Evolutionary conservation across 2,329 filamentous ascomycete species (phyloP), one percentile per base, ranked within the genome.

Genomic region (Neonectria sp.): DNA sequence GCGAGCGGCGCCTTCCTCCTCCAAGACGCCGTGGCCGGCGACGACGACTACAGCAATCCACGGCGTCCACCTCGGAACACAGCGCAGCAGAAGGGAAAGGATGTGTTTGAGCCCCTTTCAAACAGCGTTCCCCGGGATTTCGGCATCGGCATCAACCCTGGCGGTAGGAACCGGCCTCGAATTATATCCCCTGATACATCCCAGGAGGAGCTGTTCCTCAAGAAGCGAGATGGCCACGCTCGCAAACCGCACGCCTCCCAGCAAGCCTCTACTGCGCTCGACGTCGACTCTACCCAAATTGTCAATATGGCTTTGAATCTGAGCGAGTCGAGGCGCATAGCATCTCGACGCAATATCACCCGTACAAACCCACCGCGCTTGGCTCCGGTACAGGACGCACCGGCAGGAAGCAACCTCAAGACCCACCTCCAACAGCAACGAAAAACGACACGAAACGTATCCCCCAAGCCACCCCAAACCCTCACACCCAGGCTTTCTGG

Each of bases 261-360:
- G 29, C 68, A 69, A 17, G 66, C 59, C 27, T 58, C 67, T 7
- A 55, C 77, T 15, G 73, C 79, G 6, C 78, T 93, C 24, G 90
- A 94, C 74, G 86, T 92, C 67, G 95, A 98, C 76, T 92, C 95
- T 8, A 90, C 92, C 4, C 93, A 97, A 79, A 97, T 98, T 70
- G 94, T 98, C 48, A 95, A 95, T 76, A 93, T 98, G 88, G 95
- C 95, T 2, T 82, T 98, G 73, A 96, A 92, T 71, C 82, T 98
- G 56, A 97, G 93, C 82, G 94, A 98, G 80, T 93, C 92, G 76
- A 89, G 90, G 71, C 89, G 90, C 76, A 86, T 86, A 81, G 93
- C 85, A 68, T 89, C 83, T 79, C 88, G 84, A 80, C 87, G 83
- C 80, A 90, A 78, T 79, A 86, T 80, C 72, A 89, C 76, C 62